Evolutionary conservation across 768 basidiomycete genomes (phyloP).

Genomic region (Macrolepiota dolichaula): DNA sequence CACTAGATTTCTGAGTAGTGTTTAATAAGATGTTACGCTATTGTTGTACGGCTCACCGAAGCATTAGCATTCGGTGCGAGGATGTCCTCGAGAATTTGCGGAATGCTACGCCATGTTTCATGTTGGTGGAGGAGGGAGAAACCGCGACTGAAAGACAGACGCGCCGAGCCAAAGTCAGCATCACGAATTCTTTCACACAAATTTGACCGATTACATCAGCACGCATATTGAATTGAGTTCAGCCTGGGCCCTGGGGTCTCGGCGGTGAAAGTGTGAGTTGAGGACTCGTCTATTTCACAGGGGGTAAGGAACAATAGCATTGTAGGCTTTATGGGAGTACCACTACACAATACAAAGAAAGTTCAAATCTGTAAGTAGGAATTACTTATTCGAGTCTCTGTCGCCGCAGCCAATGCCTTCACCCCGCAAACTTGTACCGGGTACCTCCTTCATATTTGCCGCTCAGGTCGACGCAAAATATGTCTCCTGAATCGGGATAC

Average conservation of each 20-base stretch:
- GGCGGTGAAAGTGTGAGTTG: too few species aligned
- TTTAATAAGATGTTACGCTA: not conserved
- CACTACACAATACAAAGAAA: not conserved
- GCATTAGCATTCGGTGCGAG: slow-evolving; percentile 90
- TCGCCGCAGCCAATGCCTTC: slow-evolving; percentile 1
- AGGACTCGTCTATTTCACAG: too few species aligned
- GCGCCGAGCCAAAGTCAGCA: not conserved
- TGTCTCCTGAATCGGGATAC: slow-evolving; percentile 54
- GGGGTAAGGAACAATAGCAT: not conserved
- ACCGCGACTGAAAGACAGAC: not conserved
- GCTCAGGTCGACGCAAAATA: slow-evolving; percentile 48
- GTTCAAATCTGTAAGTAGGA: not conserved
- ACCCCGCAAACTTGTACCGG: slow-evolving; percentile 31
- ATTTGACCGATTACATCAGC: slow-evolving; percentile 8
- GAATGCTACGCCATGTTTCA: slow-evolving; percentile 95
- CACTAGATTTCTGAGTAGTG: slow-evolving; percentile 74
- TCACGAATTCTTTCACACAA: not conserved
- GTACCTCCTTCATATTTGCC: slow-evolving; percentile 38
- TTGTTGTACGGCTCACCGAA: slow-evolving; percentile 56
- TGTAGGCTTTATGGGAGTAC: not conserved
- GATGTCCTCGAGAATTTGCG: slow-evolving; percentile 90
- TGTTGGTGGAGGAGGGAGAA: slow-evolving; percentile 25
- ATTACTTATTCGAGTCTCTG: not conserved
- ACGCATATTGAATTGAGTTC: not conserved
- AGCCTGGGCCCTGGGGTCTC: too few species aligned